phyloP scores from a whole-genome alignment of 148 eudicot genomes.

The Rhododendron griersonianum region DNA sequence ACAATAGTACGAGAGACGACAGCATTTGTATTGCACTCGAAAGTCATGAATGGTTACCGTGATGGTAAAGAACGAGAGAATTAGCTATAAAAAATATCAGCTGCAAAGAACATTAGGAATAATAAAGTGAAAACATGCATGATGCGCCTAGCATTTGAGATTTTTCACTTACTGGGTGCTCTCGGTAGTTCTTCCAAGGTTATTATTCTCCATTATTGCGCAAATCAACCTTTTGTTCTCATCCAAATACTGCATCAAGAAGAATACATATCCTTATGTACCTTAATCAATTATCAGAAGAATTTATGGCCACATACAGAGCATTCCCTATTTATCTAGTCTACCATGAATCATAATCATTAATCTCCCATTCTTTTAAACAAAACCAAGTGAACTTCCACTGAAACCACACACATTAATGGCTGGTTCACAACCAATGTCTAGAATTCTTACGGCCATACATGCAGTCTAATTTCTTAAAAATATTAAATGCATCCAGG shows the following conservation, averaged over 20 bases:
- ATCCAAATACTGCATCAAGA: constrained; percentile 64
- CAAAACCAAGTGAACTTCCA: not conserved
- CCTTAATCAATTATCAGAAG: not conserved
- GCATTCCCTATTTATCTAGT: not conserved
- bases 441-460: not conserved
- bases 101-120: not conserved
- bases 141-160: not conserved
- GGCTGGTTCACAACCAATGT: not conserved
- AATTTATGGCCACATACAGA: not conserved
- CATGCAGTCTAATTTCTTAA: not conserved
- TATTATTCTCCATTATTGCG: constrained; percentile 77
- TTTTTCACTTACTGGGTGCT: constrained; percentile 64
- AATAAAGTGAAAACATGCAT: not conserved
- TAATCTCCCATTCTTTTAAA: not conserved
- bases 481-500: not conserved
- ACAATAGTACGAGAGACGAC: not conserved
- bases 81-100: not conserved
- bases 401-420: not conserved
- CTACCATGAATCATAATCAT: not conserved
- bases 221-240: constrained; percentile 79
- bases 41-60: not conserved
- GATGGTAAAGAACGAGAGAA: not conserved
- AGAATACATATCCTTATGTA: not conserved
- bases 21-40: not conserved
- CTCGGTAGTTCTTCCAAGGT: constrained; percentile 62